Base-by-base conservation (phyloP, 2,329 filamentous ascomycete species). In the Chalaropsis thielavioides region DNA sequence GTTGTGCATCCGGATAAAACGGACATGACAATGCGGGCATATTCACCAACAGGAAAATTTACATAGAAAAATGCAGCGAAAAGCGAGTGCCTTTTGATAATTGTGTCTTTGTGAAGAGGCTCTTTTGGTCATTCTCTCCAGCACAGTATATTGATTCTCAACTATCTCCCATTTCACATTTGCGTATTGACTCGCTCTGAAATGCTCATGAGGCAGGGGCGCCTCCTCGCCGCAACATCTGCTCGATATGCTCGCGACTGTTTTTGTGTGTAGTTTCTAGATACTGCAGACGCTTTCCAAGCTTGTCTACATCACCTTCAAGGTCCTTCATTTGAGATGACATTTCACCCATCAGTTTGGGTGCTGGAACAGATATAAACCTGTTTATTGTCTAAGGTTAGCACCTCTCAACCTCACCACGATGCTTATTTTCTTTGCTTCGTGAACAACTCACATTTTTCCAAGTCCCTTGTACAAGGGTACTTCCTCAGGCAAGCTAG, bases 191-290 rank as follows among this genome's bases (percentile, higher is more conserved):
- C 5, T 38, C 43, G 1, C 43, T 11, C 3, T 2, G 17, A 2
- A 17, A n/a, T 17, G 2, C 24, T 58, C 51, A 58, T 58, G 51
- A 58, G 38, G 51, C 22, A 51, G 19, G 27, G 31, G 22, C 43
- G 41, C 41, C 65, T 19, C 66, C 66, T 41, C 66, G 83, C 83
- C 72, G 70, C 35, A 97, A 81, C 73, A 97, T 92, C 75, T 91
- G 88, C 73, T 96, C 88, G 70, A 97, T 87, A 72, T 96, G 90
- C 69, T 92, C 86, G 70, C 88, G 86, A 75, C 91, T 96, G 72
- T 97, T 99, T 78, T 95, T 91, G 73, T 90, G 88, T 61, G 94
- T 97, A 66, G 90, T 95, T 78, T 97, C 92, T 56, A 97, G 80
- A 73, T 96, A 97, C 70, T 92, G 84, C 71, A 96, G 79, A 75